Evolutionary conservation across 768 basidiomycete species (phyloP), one percentile per base, ranked within the genome.

Genomic region (Calocera viscosa): DNA sequence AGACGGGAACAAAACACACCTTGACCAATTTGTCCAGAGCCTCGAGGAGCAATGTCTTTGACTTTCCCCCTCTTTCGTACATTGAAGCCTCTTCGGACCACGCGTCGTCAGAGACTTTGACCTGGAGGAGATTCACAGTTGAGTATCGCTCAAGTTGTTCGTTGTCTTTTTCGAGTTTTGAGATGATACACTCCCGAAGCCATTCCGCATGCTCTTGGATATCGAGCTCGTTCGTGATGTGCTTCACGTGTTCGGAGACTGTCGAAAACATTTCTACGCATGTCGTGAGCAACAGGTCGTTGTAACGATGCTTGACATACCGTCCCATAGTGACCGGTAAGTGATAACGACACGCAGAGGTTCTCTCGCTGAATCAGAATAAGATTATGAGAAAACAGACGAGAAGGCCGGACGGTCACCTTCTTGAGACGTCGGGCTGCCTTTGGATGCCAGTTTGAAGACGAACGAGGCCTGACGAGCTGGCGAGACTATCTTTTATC

Each of bases 241-340:
- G n/a, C 26, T 65, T 53, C 16, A 68, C 63, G 34, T 67, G 67
- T 1, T 49, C 33, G 7, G 63, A 65, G 2, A 72, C 66, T 16
- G 66, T 53, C 16, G 49, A 77, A 72, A 86, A 86, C 3, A 88
- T 85, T 78, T 92, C 90, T 91, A 69, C 17, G 67, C 43, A 19
- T n/a, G 28, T 68, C 12, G 28, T 66, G 19, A 26, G 28, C 38
- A 33, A 39, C 65, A 34, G 66, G 17, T 39, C 16, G 28, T 60
- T 32, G 24, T 7, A 3, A 17, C 16, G 24, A 47, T 17, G 43
- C 5, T 28, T n/a, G 10, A 49, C 74, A 49, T 68, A 91, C 93
- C 93, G 81, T 94, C 91, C 22, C 86, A 85, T 28, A 95, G 76
- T 78, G 86, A 85, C 39, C 90, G 84, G 75, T 93, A 96, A 64